These are phyloP conservation scores for Phytophthora fragariae DNA, from an alignment of 352 stramenopile species.

Conservation along the genomic window DNA sequence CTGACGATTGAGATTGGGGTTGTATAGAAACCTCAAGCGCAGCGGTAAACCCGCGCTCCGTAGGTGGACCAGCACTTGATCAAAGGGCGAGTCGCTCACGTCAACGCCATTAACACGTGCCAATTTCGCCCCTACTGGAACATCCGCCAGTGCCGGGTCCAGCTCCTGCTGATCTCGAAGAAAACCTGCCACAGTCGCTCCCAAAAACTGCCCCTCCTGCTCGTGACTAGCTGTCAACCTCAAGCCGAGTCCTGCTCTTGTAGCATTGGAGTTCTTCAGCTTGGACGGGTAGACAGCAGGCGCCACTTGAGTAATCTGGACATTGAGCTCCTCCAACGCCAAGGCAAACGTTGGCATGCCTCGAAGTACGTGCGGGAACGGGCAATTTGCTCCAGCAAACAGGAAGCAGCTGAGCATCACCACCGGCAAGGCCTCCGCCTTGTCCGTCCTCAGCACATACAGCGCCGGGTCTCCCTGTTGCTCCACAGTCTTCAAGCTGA, in stretches of 20 bases:
- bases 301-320: conserved; percentile 53
- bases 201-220: conserved; percentile 65
- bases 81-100: conserved; percentile 64
- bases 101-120: conserved; percentile 80
- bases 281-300: conserved; percentile 72
- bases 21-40: conserved; percentile 72
- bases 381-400: conserved; percentile 74
- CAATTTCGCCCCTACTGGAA: conserved; percentile 71
- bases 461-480: conserved; percentile 34
- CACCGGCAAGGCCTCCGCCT: conserved; percentile 51
- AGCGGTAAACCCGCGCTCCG: conserved; percentile 58
- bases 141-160: conserved; percentile 61
- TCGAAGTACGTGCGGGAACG: conserved; percentile 74
- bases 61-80: conserved; percentile 67
- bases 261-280: conserved; percentile 66
- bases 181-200: conserved; percentile 77
- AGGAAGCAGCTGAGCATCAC: conserved; percentile 76
- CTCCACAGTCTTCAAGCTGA: conserved; percentile 26
- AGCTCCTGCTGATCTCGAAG: conserved; percentile 62
- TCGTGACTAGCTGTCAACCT: conserved; percentile 68
- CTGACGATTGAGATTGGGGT: conserved; percentile 56
- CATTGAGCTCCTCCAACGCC: conserved; percentile 74
- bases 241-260: conserved; percentile 61
- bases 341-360: conserved; percentile 79
- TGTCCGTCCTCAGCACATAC: conserved; percentile 41